Evolutionary conservation across 2,329 filamentous ascomycete genomes (phyloP).

Genomic region (Botrytis pseudocinerea): DNA sequence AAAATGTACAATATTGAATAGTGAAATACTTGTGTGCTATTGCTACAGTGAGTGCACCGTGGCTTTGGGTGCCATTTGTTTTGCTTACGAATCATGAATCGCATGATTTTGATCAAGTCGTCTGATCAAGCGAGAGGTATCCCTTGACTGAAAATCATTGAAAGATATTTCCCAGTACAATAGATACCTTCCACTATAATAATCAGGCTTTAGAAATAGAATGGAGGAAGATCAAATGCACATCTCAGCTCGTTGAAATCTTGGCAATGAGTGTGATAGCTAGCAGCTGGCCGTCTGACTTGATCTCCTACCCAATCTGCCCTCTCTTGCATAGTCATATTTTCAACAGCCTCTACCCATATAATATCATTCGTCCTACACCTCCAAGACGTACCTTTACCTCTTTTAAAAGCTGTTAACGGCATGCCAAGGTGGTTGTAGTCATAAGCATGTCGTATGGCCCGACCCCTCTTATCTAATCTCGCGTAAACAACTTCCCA

Average conservation of each 20-base stretch:
- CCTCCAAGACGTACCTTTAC: background rate
- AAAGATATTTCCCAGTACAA: background rate
- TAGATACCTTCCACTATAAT: rapidly evolving
- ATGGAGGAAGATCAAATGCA: background rate
- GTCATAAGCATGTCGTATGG: background rate
- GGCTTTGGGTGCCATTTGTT: background rate
- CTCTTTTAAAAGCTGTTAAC: background rate
- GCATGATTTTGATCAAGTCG: background rate
- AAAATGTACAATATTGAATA: background rate
- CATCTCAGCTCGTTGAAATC: background rate
- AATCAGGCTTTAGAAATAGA: background rate
- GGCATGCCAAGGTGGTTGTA: background rate
- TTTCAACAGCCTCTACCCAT: background rate
- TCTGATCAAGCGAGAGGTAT: background rate
- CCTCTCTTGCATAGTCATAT: background rate
- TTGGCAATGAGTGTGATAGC: background rate
- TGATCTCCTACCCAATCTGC: background rate
- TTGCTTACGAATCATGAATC: background rate
- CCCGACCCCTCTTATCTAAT: background rate
- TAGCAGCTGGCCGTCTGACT: background rate
- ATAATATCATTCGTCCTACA: background rate
- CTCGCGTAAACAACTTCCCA: background rate
- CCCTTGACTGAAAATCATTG: background rate
- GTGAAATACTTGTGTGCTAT: background rate
- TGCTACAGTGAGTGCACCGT: background rate